Evolutionary conservation across 2,329 filamentous ascomycete species (phyloP).

Genomic region (Bisporella sp.): DNA sequence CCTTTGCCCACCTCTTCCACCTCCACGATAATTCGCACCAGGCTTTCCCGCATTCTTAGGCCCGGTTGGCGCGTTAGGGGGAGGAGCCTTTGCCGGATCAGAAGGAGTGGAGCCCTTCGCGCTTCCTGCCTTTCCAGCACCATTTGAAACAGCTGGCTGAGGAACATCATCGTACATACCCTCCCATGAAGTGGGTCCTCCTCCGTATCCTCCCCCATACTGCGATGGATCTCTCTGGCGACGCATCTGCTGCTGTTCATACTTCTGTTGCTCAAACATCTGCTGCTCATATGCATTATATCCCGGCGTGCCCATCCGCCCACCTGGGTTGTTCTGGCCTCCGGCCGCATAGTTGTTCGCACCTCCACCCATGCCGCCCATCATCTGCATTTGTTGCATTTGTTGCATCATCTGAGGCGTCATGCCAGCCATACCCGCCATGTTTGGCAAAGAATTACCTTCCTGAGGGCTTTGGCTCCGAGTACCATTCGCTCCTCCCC

Average conservation of each 20-base stretch:
- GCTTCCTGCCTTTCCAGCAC: slow-evolving; percentile 29
- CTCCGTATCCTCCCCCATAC: slow-evolving; percentile 44
- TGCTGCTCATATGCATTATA: slow-evolving; percentile 62
- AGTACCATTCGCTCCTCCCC: slow-evolving; percentile 15
- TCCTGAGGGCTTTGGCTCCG: slow-evolving; percentile 28
- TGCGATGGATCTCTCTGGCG: slow-evolving; percentile 25
- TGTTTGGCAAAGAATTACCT: slow-evolving; percentile 21
- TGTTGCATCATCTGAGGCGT: slow-evolving; percentile 48
- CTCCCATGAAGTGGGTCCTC: slow-evolving; percentile 83
- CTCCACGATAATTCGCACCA: slow-evolving; percentile 88
- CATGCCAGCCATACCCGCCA: slow-evolving; percentile 29
- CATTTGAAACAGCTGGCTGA: slow-evolving; percentile 55
- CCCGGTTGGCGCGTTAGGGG: slow-evolving; percentile 83
- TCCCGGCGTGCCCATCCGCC: slow-evolving; percentile 32
- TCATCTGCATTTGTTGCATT: slow-evolving; percentile 40
- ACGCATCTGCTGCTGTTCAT: slow-evolving; percentile 58
- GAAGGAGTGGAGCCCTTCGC: slow-evolving; percentile 26
- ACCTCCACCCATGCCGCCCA: slow-evolving; percentile 27
- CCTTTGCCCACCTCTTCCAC: slow-evolving; percentile 67
- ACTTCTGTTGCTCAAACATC: slow-evolving; percentile 72
- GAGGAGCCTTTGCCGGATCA: slow-evolving; percentile 46
- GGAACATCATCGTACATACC: slow-evolving; percentile 98
- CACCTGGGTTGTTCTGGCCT: slow-evolving; percentile 34
- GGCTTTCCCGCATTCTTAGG: slow-evolving; percentile 92
- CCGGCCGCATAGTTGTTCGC: slow-evolving; percentile 16